A percentile compares a stretch with the other conserved stretches of the same genome.
Conservation (phyloP, 495 filamentous ascomycete genomes). For the Tuber melanosporum region DNA sequence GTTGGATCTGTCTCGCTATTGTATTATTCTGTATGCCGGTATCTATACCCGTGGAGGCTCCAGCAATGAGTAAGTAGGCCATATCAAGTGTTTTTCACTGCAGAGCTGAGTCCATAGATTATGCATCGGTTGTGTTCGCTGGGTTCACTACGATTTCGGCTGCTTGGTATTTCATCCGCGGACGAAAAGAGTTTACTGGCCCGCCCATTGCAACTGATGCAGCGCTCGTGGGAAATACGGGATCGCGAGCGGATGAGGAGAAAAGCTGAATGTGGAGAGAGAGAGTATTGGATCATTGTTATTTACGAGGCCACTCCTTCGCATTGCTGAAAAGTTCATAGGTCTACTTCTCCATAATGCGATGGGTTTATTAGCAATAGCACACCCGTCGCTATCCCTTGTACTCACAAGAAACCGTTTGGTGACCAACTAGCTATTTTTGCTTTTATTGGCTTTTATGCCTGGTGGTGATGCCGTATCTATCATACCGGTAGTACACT, state of each 20-base stretch:
- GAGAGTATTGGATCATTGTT: background rate
- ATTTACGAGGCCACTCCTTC: background rate
- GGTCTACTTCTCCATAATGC: background rate
- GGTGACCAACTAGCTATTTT: background rate
- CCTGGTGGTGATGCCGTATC: background rate
- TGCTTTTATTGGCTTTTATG: background rate
- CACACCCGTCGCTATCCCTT: background rate
- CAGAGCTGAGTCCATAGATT: conserved; percentile 44
- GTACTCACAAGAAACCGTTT: background rate
- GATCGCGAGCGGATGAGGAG: background rate
- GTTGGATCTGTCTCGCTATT: conserved; percentile 57
- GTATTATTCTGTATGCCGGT: conserved; percentile 52
- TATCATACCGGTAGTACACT: background rate
- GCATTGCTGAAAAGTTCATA: background rate
- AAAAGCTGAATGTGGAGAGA: background rate
- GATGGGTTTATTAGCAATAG: background rate
- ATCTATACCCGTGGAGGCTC: conserved; percentile 49
- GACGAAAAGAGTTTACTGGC: conserved; percentile 62
- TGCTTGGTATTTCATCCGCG: conserved; percentile 61
- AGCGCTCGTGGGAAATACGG: background rate
- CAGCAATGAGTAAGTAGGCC: conserved; percentile 46
- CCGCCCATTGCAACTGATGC: conserved; percentile 53
- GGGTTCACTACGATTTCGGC: conserved; percentile 53
- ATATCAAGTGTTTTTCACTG: conserved; percentile 11
- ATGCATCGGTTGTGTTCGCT: conserved; percentile 60